Base-by-base conservation (phyloP, 148 eudicot species). In the Rhododendron simsii region DNA sequence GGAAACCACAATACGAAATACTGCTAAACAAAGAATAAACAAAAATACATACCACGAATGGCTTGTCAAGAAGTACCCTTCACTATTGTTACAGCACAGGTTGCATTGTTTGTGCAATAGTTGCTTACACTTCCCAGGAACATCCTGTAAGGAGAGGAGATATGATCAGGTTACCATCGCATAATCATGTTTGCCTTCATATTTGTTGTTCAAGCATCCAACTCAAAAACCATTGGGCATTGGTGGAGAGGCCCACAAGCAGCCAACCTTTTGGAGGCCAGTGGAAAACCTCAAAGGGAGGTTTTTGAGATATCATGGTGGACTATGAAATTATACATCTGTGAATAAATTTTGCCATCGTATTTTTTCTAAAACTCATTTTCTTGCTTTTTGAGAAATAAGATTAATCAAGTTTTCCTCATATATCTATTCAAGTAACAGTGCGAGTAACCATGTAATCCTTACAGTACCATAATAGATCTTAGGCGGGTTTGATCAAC, bases 81-180 rank as follows among this genome's bases (percentile, higher is more conserved):
- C 78, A 94, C 93, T 84, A 95, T 94, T 89, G 91, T 90, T 74
- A 95, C 95, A 45, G 96, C 91, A 87, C 95, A 93, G 67, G 90
- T 88, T 75, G 94, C 94, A 87, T 95, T 90, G 86, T 95, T 93
- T 78, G 91, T 89, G 87, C 98, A 95, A 81, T 93, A 92, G 89
- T 92, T 94, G 92, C 98, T 95, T 73, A 94, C 96, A 86, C 98
- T 95, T 89, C 98, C 98, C 83, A 94, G 71, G 89, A 95, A 93
- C 91, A 94, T 92, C 88, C 98, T 95, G 93, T 57, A 75, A 53
- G 28, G 67, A 77, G 3, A 69, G 69, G 69, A 15, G 69, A 33
- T 53, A 57, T 33, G 57, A 13, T 59, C 69, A 59, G 41, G 39
- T 44, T 37, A 53, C 33, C 30, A 53, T 69, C 7, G 28, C 28